These are phyloP conservation scores for Escovopsis sp. DNA, from an alignment of 2,329 filamentous ascomycete genomes.

Conservation along the genomic window DNA sequence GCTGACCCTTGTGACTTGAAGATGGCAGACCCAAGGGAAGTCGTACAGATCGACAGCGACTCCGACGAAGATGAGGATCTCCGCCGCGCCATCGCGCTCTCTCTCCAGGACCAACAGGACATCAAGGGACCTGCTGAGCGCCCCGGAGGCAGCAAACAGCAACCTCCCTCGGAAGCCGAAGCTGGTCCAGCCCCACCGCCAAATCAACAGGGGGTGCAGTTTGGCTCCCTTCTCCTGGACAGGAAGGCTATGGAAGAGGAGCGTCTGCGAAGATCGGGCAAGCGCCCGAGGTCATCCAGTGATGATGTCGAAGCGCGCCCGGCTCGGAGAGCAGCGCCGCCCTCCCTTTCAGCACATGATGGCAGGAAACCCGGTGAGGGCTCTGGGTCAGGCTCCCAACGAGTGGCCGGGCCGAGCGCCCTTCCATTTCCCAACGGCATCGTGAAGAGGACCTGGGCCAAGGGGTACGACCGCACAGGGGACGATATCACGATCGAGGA, in stretches of 20 bases:
- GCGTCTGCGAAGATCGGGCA: conserved; percentile 54
- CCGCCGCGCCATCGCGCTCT: conserved; percentile 45
- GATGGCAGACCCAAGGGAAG: not conserved
- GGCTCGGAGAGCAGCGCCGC: conserved; percentile 10
- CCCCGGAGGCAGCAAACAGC: not conserved
- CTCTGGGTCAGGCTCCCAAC: not conserved
- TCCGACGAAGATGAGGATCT: conserved; percentile 44
- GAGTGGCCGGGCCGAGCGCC: not conserved
- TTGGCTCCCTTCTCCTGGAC: conserved; percentile 44
- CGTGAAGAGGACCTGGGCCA: conserved; percentile 71
- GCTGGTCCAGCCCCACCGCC: not conserved
- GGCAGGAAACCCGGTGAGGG: not conserved
- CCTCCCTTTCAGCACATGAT: not conserved
- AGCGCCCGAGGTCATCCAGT: conserved; percentile 25
- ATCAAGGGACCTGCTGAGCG: not conserved
- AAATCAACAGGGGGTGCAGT: conserved; percentile 3
- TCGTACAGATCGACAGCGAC: conserved; percentile 16
- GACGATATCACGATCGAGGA: conserved; percentile 83
- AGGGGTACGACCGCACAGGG: conserved; percentile 41
- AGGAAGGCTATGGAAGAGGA: conserved; percentile 77
- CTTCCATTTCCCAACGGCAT: conserved; percentile 41
- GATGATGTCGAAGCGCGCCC: conserved; percentile 16
- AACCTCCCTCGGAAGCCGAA: not conserved
- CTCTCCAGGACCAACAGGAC: conserved; percentile 23
- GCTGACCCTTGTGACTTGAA: not conserved